These are phyloP conservation scores for Asterochloris erici DNA, from an alignment of 139 green algal species.

Conservation along the genomic window DNA sequence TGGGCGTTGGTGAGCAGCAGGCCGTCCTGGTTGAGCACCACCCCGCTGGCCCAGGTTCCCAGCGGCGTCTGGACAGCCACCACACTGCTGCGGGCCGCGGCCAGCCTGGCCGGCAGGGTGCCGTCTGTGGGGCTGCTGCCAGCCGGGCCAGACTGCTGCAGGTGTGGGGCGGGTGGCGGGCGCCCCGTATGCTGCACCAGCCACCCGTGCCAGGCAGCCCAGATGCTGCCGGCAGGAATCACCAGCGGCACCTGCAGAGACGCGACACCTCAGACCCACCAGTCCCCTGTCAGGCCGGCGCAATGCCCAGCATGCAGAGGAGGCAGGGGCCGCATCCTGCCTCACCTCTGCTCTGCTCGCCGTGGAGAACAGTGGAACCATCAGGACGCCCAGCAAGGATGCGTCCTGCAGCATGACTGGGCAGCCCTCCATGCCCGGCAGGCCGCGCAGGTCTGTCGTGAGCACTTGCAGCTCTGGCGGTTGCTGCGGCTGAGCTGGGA, in stretches of 20 bases:
- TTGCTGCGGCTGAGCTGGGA: neutral
- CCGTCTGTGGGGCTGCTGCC: neutral
- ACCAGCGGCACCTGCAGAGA: neutral
- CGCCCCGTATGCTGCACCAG: neutral
- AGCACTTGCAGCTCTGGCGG: conserved; percentile 15
- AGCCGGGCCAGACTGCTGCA: neutral
- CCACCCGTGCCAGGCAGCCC: neutral
- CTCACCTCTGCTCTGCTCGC: conserved; percentile 39
- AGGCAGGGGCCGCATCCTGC: neutral
- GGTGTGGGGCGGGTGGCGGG: neutral
- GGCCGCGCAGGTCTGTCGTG: conserved; percentile 44
- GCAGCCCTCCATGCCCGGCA: conserved; percentile 70
- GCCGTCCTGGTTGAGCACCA: conserved; percentile 49
- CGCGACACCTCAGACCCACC: neutral
- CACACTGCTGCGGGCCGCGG: neutral
- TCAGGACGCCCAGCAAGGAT: conserved; percentile 42
- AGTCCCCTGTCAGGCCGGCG: neutral
- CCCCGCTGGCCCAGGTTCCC: conserved; percentile 58
- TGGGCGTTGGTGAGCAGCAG: conserved; percentile 83
- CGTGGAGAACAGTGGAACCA: conserved; percentile 35
- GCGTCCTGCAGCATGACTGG: conserved; percentile 19
- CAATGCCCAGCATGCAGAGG: neutral
- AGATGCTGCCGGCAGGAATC: neutral
- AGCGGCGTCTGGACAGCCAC: neutral
- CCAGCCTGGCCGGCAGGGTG: neutral